A percentile compares a stretch with the other conserved stretches of the same genome.
These are phyloP conservation scores for Saccharata proteae DNA, from an alignment of 2,329 filamentous ascomycete species.

Conservation along the genomic window DNA sequence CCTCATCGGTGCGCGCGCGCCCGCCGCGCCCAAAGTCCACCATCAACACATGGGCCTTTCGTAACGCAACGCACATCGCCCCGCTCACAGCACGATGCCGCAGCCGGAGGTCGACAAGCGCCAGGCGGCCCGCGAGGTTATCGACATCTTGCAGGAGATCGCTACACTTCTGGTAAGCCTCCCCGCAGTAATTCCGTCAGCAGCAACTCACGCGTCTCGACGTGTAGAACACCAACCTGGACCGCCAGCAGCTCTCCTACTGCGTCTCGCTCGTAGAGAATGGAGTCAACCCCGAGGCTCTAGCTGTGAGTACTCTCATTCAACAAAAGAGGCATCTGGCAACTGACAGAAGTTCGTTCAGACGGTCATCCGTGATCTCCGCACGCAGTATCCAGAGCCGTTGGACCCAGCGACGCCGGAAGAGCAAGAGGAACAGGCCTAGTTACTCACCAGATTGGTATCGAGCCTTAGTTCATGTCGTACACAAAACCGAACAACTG, in stretches of 20 bases:
- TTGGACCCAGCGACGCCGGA: conserved; percentile 3
- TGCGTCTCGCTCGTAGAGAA: conserved; percentile 97
- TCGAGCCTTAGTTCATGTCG: no score
- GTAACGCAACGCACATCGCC: not conserved
- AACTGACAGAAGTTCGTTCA: conserved; percentile 56
- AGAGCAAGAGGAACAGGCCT: conserved; percentile 4
- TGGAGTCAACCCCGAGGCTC: conserved; percentile 86
- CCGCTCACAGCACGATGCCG: conserved; percentile 2
- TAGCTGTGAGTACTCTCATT: conserved; percentile 55
- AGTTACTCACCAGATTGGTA: no score
- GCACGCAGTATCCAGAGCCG: conserved; percentile 25
- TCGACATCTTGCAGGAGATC: conserved; percentile 74
- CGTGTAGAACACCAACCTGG: conserved; percentile 77
- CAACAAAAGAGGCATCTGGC: conserved; percentile 20
- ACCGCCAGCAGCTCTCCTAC: conserved; percentile 80
- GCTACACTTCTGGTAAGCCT: conserved; percentile 70
- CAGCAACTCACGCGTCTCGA: conserved; percentile 1
- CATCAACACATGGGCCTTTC: no score
- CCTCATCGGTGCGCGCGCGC: no score
- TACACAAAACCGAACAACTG: no score
- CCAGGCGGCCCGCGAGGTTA: conserved; percentile 66
- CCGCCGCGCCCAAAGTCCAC: no score
- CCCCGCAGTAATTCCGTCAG: conserved; percentile 1
- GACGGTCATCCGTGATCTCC: conserved; percentile 36
- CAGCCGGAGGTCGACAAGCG: conserved; percentile 48